Base-by-base conservation (phyloP, 345 rosid species). In the Camelina laxa region DNA sequence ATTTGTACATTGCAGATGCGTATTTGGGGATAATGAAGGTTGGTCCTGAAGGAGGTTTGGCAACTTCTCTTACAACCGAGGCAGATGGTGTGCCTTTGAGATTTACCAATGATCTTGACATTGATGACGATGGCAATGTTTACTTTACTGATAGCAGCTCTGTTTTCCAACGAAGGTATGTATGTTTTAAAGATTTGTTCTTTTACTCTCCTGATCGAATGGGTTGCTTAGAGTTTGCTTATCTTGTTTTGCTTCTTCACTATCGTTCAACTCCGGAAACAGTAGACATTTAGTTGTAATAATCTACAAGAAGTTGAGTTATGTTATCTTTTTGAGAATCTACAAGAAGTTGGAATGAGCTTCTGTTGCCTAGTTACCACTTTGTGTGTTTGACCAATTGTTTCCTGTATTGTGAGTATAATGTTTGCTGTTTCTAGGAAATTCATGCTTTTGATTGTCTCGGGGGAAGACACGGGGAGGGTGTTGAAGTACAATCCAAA, bases 81-180 rank as follows among this genome's bases (percentile, higher is more conserved):
- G 96, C 87, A 20, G 96, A 91, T 75, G 98, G 98, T n/a, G 79
- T 90, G 50, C 91, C 92, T 2, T 57, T 91, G 73, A 65, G 84
- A 76, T 94, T 94, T 72, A 88, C 95, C 53, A 91, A 91, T 76
- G 98, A 94, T 73, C 90, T 94, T 77, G 97, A 94, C 77, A 76
- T 94, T 44, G 98, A 94, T 62, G 93, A 88, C 0, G 80, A 88
- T 74, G 97, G 97, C 31, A 91, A 86, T 72, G 75, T 94, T 60
- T 94, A 94, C 83, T 94, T 94, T 57, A 94, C 98, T 0, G 97
- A 94, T 69, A 94, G 96, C 81, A 94, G 98, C 85, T 79, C 84
- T 42, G 47, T 59, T 27, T 94, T 85, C 83, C 93, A 90, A 73
- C 87, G 99, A 41, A 87, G 99, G 99, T 87, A 42, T 45, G 65